Evolutionary conservation across 768 basidiomycete species (phyloP).

Genomic region (Amanita fuliginea): DNA sequence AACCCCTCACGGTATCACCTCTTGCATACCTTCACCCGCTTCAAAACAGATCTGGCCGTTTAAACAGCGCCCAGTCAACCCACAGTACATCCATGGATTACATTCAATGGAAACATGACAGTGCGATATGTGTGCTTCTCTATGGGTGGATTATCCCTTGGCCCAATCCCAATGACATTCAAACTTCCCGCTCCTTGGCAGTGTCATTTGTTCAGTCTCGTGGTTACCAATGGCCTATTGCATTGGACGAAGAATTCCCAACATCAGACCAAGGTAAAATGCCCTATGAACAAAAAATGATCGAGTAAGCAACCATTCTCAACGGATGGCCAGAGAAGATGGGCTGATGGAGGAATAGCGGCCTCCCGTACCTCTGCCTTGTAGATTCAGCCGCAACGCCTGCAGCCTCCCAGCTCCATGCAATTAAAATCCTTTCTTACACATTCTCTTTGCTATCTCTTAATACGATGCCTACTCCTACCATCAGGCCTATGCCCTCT

Average conservation of each 20-base stretch:
- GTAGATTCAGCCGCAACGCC: constrained; percentile 32
- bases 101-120: constrained; percentile 30
- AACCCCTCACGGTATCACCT: constrained; percentile 4
- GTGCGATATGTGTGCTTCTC: constrained; percentile 27
- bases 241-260: constrained; percentile 38
- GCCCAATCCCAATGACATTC: constrained; percentile 5
- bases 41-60: constrained; percentile 2
- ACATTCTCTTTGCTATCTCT: constrained; percentile 40
- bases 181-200: constrained; percentile 17
- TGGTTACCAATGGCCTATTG: constrained; percentile 39
- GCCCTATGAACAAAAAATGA: constrained; percentile 25
- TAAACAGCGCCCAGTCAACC: not conserved
- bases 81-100: constrained; percentile 16
- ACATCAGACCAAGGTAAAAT: constrained; percentile 25
- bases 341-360: constrained; percentile 22
- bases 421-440: constrained; percentile 49
- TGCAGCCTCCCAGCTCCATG: constrained; percentile 50
- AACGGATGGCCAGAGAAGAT: not conserved
- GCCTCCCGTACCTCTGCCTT: constrained; percentile 44
- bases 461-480: constrained; percentile 15
- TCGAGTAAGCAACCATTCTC: constrained; percentile 25
- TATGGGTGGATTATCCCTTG: constrained; percentile 5
- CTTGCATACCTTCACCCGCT: not conserved
- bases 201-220: constrained; percentile 23
- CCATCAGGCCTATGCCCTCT: constrained; percentile 27